These are phyloP conservation scores for Clarkia xantiana DNA, from an alignment of 345 rosid species.

Conservation along the genomic window DNA sequence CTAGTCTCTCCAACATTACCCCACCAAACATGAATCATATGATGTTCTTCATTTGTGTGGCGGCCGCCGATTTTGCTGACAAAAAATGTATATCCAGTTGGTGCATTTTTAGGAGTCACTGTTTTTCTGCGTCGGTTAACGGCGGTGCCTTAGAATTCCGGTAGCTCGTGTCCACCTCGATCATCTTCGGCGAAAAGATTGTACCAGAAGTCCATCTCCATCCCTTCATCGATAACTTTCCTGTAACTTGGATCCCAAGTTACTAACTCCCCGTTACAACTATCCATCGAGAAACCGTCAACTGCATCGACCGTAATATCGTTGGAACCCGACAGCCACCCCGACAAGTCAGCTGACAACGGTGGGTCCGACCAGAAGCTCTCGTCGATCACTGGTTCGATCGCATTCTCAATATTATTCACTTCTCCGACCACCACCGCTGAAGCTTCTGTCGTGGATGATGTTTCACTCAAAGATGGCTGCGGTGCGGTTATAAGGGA, in stretches of 20 bases:
- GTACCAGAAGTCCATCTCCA: slow-evolving; percentile 6
- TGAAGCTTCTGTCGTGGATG: too few species aligned
- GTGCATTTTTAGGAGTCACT: too few species aligned
- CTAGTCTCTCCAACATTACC: too few species aligned
- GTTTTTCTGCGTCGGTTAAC: not conserved
- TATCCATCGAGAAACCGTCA: not conserved
- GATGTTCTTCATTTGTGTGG: too few species aligned
- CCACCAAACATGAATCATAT: too few species aligned
- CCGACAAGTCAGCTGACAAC: not conserved
- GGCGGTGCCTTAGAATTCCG: not conserved
- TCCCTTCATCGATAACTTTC: not conserved
- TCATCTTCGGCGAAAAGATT: not conserved
- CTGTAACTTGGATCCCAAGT: not conserved
- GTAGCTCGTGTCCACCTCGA: not conserved
- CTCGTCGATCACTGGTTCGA: slow-evolving; percentile 35
- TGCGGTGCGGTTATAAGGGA: too few species aligned
- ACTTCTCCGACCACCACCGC: slow-evolving; percentile 10
- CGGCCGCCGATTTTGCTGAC: not conserved
- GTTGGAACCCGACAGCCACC: not conserved
- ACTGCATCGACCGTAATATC: too few species aligned
- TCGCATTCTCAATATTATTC: slow-evolving; percentile 5
- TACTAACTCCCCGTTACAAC: not conserved
- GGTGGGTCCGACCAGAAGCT: slow-evolving; percentile 45
- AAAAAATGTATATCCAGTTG: too few species aligned
- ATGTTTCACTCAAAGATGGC: too few species aligned